Percentiles rank a stretch among this genome's conserved stretches.
phyloP scores from a whole-genome alignment of 2,329 filamentous ascomycete species.

The Tolypocladium guangdongense region DNA sequence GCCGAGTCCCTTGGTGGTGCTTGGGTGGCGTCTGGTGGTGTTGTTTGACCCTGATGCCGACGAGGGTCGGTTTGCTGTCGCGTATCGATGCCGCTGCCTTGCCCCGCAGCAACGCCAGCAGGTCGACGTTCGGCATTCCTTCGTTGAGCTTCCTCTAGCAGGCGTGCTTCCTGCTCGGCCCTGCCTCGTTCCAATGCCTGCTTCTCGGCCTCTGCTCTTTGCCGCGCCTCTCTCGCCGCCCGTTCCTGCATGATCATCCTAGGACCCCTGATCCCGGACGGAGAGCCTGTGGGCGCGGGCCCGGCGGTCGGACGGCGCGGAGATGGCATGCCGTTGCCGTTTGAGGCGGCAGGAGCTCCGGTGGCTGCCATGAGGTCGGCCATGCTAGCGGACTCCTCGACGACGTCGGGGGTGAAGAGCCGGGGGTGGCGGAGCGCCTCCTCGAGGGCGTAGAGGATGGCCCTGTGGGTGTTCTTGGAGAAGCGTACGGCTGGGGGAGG shows the following conservation, averaged over 20 bases:
- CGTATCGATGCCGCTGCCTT: constrained; percentile 17
- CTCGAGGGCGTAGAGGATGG: constrained; percentile 86
- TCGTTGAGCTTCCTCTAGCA: constrained; percentile 44
- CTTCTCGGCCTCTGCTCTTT: constrained; percentile 56
- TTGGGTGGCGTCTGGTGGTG: constrained; percentile 13
- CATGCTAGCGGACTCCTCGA: constrained; percentile 89
- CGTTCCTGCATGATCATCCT: constrained; percentile 88
- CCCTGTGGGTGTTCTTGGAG: constrained; percentile 75
- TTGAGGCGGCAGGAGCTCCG: constrained; percentile 40
- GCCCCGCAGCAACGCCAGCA: constrained; percentile 34
- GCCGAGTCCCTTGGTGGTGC: constrained; percentile 5
- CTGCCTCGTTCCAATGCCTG: constrained; percentile 40
- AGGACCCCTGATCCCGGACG: constrained; percentile 66
- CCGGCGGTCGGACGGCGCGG: constrained; percentile 34
- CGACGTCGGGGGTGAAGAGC: constrained; percentile 69
- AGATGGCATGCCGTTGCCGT: constrained; percentile 39
- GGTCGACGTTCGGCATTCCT: constrained; percentile 50
- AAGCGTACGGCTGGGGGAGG: constrained; percentile 48
- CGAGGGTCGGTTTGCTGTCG: constrained; percentile 23
- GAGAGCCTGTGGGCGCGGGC: constrained; percentile 41
- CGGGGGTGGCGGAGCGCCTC: constrained; percentile 77
- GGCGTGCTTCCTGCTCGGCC: constrained; percentile 44
- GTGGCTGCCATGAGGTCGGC: constrained; percentile 61
- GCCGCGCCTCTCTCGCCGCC: constrained; percentile 62
- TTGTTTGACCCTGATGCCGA: constrained; percentile 15